A percentile compares a stretch with the other conserved stretches of the same genome.
phyloP scores from a whole-genome alignment of 257 asterid genomes.

The Rauvolfia tetraphylla region DNA sequence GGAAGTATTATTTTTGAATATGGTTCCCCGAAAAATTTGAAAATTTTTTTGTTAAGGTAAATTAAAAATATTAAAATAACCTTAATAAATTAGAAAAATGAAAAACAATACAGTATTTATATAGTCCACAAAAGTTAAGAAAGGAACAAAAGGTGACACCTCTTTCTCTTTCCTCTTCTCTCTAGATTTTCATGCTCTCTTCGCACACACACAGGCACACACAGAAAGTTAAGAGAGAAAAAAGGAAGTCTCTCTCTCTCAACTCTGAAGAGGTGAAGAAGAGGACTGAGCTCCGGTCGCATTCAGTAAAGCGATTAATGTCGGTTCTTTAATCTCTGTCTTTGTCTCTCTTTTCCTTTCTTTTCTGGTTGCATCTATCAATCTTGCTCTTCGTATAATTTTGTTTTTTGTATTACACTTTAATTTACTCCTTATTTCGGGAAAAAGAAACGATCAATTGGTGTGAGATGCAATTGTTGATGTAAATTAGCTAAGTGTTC shows the following conservation, averaged over 20 bases:
- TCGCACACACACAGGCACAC: conserved; percentile 27
- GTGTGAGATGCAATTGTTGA: conserved; percentile 3
- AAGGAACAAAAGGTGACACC: too few species aligned
- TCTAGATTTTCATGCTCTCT: conserved; percentile 40
- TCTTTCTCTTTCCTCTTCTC: too few species aligned
- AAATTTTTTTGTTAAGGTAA: too few species aligned
- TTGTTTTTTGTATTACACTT: conserved; percentile 8
- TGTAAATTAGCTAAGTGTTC: background rate
- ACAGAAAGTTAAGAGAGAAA: conserved; percentile 15
- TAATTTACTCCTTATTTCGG: background rate
- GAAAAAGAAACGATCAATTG: background rate
- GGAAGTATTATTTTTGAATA: too few species aligned
- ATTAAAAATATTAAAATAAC: too few species aligned
- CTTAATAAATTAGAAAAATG: too few species aligned
- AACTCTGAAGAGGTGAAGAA: conserved; percentile 27
- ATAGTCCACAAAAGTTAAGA: too few species aligned
- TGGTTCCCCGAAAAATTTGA: too few species aligned
- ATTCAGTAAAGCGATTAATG: conserved; percentile 39
- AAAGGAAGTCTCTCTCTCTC: conserved; percentile 12
- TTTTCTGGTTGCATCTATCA: conserved; percentile 13
- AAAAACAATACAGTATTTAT: too few species aligned
- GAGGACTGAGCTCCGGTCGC: conserved; percentile 18
- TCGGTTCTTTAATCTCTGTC: conserved; percentile 44
- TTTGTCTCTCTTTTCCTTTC: conserved; percentile 16
- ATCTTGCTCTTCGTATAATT: conserved; percentile 1